Evolutionary conservation across 2,329 filamentous ascomycete species (phyloP).

Genomic region (Pyrenophora seminiperda): DNA sequence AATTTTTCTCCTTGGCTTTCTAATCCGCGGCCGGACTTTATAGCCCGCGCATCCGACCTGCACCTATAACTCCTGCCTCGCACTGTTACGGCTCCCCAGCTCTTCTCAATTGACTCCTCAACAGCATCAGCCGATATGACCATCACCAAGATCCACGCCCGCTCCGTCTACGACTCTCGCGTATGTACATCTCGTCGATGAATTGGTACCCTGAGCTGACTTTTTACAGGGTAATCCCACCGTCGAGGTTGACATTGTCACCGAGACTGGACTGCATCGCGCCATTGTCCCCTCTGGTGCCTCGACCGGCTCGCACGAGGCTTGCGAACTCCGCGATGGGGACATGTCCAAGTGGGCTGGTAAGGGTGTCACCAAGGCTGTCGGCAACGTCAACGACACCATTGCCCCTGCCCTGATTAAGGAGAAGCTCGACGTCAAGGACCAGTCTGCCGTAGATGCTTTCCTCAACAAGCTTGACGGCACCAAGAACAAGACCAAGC

Average conservation of each 20-base stretch:
- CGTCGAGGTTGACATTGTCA: constrained; percentile 96
- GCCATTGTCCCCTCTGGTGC: constrained; percentile 97
- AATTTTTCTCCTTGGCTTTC: constrained; percentile 28
- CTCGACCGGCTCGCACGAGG: constrained; percentile 70
- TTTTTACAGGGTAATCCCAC: constrained; percentile 78
- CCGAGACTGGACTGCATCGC: constrained; percentile 93
- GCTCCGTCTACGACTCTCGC: constrained; percentile 96
- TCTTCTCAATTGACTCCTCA: constrained; percentile 33
- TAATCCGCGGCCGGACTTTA: constrained; percentile 45
- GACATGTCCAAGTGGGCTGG: constrained; percentile 60
- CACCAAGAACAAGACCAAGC: constrained; percentile 63
- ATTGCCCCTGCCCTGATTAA: constrained; percentile 62
- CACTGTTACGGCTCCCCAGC: constrained; percentile 13
- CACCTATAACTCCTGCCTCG: constrained; percentile 32
- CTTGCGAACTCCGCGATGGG: constrained; percentile 60
- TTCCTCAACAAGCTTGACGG: constrained; percentile 62
- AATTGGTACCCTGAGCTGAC: constrained; percentile 12
- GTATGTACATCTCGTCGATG: constrained; percentile 19
- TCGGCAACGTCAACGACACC: constrained; percentile 60
- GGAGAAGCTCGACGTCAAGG: constrained; percentile 59
- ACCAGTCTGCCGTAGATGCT: constrained; percentile 59
- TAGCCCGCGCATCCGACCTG: constrained; percentile 32
- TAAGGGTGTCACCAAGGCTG: constrained; percentile 62
- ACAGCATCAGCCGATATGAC: constrained; percentile 67
- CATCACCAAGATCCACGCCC: constrained; percentile 61